These are phyloP conservation scores for Platanthera zijinensis DNA, from an alignment of 106 monocot genomes.

Conservation along the genomic window DNA sequence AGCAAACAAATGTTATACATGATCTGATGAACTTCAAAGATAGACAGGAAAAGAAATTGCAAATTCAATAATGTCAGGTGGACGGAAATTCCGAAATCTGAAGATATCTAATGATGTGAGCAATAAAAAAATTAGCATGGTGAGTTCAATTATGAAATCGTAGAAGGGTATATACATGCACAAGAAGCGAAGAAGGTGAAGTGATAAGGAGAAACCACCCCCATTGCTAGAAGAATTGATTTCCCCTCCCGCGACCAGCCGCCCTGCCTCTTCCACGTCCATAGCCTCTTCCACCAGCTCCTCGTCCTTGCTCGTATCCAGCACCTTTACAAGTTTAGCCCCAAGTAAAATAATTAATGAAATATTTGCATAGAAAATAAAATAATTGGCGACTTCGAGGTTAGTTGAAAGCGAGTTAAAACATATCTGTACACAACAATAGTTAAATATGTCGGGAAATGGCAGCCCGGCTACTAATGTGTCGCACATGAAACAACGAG, in stretches of 20 bases:
- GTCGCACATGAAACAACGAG: too few relatives aligned
- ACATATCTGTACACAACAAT: too few relatives aligned
- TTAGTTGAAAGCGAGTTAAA: too few relatives aligned
- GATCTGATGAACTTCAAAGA: too few relatives aligned
- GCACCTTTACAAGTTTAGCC: slow-evolving; percentile 15
- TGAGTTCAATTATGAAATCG: neutral
- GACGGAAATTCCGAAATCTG: neutral
- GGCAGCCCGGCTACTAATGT: too few relatives aligned
- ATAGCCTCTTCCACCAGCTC: slow-evolving; percentile 49
- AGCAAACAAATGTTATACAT: too few relatives aligned
- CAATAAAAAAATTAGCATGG: neutral
- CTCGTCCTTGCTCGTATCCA: slow-evolving; percentile 31
- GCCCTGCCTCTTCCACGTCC: slow-evolving; percentile 56
- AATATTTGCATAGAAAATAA: too few relatives aligned
- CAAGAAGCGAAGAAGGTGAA: neutral
- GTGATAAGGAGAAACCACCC: neutral
- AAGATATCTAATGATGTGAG: neutral
- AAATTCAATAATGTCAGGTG: too few relatives aligned
- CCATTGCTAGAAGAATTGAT: slow-evolving; percentile 5
- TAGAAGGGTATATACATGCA: neutral
- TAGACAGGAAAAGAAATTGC: too few relatives aligned
- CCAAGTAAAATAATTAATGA: too few relatives aligned
- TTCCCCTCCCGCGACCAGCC: slow-evolving; percentile 49
- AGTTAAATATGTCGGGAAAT: too few relatives aligned
- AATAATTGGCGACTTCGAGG: too few relatives aligned